These are phyloP conservation scores for Dentipellis fragilis DNA, from an alignment of 768 basidiomycete species.

Conservation along the genomic window DNA sequence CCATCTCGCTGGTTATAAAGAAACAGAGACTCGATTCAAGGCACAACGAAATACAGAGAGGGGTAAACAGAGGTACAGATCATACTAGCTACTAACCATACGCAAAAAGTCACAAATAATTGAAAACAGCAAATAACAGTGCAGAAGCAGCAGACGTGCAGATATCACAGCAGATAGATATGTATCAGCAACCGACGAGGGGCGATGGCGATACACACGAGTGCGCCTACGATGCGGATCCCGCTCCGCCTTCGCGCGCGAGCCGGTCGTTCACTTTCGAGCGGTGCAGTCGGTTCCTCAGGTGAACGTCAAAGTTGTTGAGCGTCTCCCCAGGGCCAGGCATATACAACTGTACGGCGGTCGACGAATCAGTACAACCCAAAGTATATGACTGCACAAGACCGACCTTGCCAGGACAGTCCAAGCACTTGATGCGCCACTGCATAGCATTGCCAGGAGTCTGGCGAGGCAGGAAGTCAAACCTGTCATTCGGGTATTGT, in stretches of 20 bases:
- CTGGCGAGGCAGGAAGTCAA: conserved; percentile 58
- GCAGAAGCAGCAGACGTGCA: neutral
- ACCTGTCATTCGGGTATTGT: conserved; percentile 73
- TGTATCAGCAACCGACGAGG: neutral
- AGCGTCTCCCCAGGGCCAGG: conserved; percentile 35
- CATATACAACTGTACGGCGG: conserved; percentile 7
- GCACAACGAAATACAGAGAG: neutral
- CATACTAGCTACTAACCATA: no score
- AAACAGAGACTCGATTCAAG: neutral
- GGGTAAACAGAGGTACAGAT: neutral
- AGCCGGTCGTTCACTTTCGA: conserved; percentile 58
- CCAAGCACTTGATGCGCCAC: conserved; percentile 86
- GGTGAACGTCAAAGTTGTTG: conserved; percentile 86
- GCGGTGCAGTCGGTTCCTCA: conserved; percentile 78
- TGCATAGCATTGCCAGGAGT: conserved; percentile 47
- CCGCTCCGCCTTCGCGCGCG: conserved; percentile 3
- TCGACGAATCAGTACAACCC: neutral
- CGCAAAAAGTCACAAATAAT: neutral
- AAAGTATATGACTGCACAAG: neutral
- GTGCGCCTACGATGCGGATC: neutral
- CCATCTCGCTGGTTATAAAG: neutral
- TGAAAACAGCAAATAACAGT: neutral
- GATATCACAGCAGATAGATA: neutral
- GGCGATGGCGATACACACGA: neutral
- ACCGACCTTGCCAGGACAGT: conserved; percentile 87